Base-by-base conservation (phyloP, 208 protist genomes). In the Trichomonas tenax region DNA sequence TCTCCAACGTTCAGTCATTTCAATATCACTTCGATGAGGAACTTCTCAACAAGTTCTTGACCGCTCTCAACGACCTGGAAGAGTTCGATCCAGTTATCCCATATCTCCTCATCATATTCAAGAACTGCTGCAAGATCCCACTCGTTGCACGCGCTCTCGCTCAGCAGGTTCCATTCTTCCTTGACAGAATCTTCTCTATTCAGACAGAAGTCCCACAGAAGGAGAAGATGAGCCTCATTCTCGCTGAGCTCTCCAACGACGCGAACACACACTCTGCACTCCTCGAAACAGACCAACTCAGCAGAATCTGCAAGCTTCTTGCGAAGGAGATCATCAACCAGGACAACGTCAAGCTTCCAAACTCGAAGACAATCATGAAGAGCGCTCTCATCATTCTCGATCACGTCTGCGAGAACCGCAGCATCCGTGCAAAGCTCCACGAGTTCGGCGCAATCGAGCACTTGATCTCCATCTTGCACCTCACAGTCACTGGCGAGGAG, bases 1-100 rank as follows among this genome's bases (percentile, higher is more conserved):
- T 93, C 2, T 93, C 86, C 2, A 93, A 93, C 44, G 17, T 93
- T 0, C 11, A 93, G 15, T 34, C 44, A 51, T 93, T 93, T 38
- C 40, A 93, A 93, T 93, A 93, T 51, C 86, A 93, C 46, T 93
- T 93, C 51, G 86, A 93, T 15, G 86, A 93, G 10, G 86, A 93
- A 17, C 31, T 93, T 34, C 86, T 93, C 46, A 41, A 93, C 15
- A 93, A 51, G 38, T 93, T 93, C 44, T 48, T 93, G 26, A 51
- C 41, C 15, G 45, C 86, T 17, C 46, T 93, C 45, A 93, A 51
- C 31, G 86, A 93, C 38, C 4, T 93, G 0, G 86, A 93, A 93
- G 86, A 93, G 38, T 58, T 51, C 26, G 86, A 93, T 93, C 86
- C 86, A 40, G 44, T 93, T 38, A 41, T 93, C 8, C 86, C 86